Conservation (phyloP, 805 yeast species). For the Candida vaughaniae region DNA sequence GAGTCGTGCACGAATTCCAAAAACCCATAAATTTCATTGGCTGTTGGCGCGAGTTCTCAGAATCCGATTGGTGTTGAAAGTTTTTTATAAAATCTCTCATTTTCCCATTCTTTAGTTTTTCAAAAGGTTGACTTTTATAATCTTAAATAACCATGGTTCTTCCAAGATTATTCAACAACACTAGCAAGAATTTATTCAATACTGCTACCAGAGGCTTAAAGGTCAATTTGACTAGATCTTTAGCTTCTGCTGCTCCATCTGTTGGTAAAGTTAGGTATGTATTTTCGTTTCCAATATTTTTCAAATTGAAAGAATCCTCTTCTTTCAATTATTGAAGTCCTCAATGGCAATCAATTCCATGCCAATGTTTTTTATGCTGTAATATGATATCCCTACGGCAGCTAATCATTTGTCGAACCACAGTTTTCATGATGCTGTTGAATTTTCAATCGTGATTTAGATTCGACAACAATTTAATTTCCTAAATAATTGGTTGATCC, state of each 20-base stretch:
- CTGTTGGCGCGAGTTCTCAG: conserved; percentile 5
- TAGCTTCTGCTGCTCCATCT: conserved; percentile 73
- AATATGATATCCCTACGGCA: not conserved
- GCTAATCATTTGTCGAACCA: too few species aligned
- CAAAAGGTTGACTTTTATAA: conserved; percentile 7
- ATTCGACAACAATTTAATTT: too few species aligned
- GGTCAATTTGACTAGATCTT: conserved; percentile 71
- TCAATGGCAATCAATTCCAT: too few species aligned
- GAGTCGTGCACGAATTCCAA: conserved; percentile 6
- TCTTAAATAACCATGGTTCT: conserved; percentile 46
- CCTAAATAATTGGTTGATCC: too few species aligned
- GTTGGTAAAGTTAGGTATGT: conserved; percentile 89
- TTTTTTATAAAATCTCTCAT: conserved; percentile 10
- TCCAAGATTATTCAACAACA: conserved; percentile 52
- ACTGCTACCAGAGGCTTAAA: conserved; percentile 82
- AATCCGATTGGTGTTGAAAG: conserved; percentile 15
- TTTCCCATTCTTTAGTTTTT: conserved; percentile 9
- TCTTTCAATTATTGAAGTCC: too few species aligned
- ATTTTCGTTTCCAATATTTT: too few species aligned
- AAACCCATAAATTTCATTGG: conserved; percentile 13
- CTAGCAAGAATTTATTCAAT: conserved; percentile 78
- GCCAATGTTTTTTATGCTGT: too few species aligned
- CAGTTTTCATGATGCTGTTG: too few species aligned
- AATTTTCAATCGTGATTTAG: too few species aligned
- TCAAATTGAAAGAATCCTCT: too few species aligned